A percentile compares a stretch with the other conserved stretches of the same genome.
Evolutionary conservation across 192 early-diverging fungal genomes (phyloP).

Genomic region (Obelidium mucronatum): DNA sequence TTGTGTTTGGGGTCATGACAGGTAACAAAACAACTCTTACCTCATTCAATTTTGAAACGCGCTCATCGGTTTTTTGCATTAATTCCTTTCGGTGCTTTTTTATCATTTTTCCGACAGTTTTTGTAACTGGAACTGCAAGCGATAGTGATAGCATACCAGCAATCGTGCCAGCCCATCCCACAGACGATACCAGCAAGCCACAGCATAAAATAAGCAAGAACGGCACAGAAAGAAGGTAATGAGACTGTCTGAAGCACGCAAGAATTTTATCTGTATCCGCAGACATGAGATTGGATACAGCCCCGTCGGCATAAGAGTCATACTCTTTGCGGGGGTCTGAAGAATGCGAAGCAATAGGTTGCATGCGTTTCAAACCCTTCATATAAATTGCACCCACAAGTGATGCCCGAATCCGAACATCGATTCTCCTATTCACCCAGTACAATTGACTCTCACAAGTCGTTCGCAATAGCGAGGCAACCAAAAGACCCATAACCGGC

Average conservation of each 20-base stretch:
- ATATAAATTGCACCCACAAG: conserved; percentile 26
- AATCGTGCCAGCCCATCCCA: conserved; percentile 30
- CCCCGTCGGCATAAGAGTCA: conserved; percentile 7
- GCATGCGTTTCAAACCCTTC: conserved; percentile 29
- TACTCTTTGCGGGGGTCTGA: not conserved
- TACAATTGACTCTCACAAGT: conserved; percentile 38
- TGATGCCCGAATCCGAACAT: conserved; percentile 20
- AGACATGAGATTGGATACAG: conserved; percentile 37
- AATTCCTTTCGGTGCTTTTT: conserved; percentile 27
- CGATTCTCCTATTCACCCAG: conserved; percentile 33
- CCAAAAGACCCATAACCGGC: conserved; percentile 25
- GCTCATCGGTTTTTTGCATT: conserved; percentile 20
- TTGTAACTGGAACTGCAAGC: conserved; percentile 35
- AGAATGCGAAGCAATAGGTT: not conserved
- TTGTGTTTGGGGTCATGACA: not conserved
- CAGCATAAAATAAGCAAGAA: conserved; percentile 29
- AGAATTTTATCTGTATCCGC: conserved; percentile 39
- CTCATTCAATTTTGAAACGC: conserved; percentile 30
- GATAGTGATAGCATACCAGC: conserved; percentile 29
- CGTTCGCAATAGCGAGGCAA: conserved; percentile 28
- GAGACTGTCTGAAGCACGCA: conserved; percentile 38
- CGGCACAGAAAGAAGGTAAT: conserved; percentile 38
- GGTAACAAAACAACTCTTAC: too few relatives aligned
- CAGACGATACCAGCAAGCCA: conserved; percentile 11
- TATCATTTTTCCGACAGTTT: conserved; percentile 24